Evolutionary conservation across 2,329 filamentous ascomycete species (phyloP), one percentile per base, ranked within the genome.

Genomic region (Fusarium sp.): DNA sequence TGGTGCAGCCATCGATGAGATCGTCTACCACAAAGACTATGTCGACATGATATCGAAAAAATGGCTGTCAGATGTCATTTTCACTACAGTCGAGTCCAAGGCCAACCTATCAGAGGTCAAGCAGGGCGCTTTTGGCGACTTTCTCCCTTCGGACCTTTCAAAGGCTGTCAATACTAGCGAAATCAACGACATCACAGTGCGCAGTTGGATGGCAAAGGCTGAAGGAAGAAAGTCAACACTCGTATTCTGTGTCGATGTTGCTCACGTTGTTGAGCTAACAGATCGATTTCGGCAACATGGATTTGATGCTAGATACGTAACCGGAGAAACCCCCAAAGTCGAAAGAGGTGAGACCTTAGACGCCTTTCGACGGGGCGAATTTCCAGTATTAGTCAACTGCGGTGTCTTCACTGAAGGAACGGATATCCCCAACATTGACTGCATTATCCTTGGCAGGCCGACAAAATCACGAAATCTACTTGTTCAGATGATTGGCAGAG

Each of bases 361-460:
- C 32, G 88, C 88, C 4, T 99, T 99, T 80, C 92, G 88, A 70
- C 86, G 83, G 3, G 88, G 90, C 10, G 88, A 94, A 45, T 98
- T 93, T 68, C 93, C 94, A 0, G 93, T 99, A 2, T 86, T 99
- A 16, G 83, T 99, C 54, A 99, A 99, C 78, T 98, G 96, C 77
- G 95, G 95, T 11, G 92, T 99, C 43, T 98, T 97, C 76, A 98
- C 95, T 0, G 96, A 99, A 82, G 96, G 96, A 4, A 99, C 96
- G 1, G 96, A 99, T 76, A 97, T 99, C 32, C 96, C 97, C 8
- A 98, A 97, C 78, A 93, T 99, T 71, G 96, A 99, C 82, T 98
- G 96, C 77, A 89, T 99, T 25, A 78, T 99, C 11, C 86, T 99
- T 11, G 94, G 92, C 6, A 86, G 96, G 25, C 96, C 96, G 1